Base-by-base conservation (phyloP, 345 rosid genomes). In the Rhizophora mangle region DNA sequence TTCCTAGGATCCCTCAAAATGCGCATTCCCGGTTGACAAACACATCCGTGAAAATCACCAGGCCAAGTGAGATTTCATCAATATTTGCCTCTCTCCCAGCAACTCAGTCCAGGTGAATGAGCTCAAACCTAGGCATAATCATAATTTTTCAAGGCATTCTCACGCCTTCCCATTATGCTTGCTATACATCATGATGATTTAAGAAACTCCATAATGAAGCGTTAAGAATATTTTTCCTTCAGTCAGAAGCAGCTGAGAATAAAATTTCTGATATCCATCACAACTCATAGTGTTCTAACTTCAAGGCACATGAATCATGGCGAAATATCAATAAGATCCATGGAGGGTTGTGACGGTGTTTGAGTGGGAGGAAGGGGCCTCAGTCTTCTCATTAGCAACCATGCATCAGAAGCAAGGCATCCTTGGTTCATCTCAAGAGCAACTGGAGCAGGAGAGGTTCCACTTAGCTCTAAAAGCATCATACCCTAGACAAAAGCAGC, bases 401-500 rank as follows among this genome's bases (percentile, higher is more conserved):
- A 79, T 39, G 96, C 90, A 80, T 92, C 96, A 10, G 84, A 76
- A 70, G 85, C 11, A 49, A 86, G 59, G 71, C 91, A 88, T 53
- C 97, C 99, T 74, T 84, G 82, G 68, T 74, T 75, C 93, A 92
- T 81, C 82, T 92, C 92, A 20, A 79, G 69, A 43, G 87, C 92
- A 37, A 95, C 70, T 34, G 96, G 99, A 85, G 81, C 63, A 11
- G 80, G 74, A 22, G 85, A 85, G 3, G 81, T 76, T 72, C 76
- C 77, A 53, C 83, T 86, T 61, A 87, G 77, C 82, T 95, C 93
- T 60, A 92, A 67, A 62, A 80, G 75, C 91, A 95, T 85, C 64
- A 68, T 82, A 7, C 97, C 99, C 99, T 95, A 85, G 49, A 73
- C 46, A 74, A 81, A 73, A 46, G 72, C 30, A 63, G 52, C 19